Conservation (phyloP, 352 stramenopile genomes). For the Phytophthora gonapodyides region DNA sequence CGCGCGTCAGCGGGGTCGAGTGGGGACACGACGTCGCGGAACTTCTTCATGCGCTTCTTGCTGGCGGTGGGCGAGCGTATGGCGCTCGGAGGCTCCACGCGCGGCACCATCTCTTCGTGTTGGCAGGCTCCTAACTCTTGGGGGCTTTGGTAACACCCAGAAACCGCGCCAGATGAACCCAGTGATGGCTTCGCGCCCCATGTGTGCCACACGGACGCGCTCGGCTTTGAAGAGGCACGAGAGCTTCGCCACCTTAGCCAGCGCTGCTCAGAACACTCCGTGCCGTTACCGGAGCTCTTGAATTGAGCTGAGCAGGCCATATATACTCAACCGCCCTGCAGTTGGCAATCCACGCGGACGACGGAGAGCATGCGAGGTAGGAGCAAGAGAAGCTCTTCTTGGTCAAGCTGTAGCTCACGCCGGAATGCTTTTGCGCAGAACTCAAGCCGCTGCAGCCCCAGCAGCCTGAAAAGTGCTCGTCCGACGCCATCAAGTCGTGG, state of each 20-base stretch:
- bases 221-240: slow-evolving; percentile 12
- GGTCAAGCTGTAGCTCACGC: neutral
- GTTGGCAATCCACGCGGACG: slow-evolving; percentile 18
- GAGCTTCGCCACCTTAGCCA: slow-evolving; percentile 16
- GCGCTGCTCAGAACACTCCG: slow-evolving; percentile 3
- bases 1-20: slow-evolving; percentile 69
- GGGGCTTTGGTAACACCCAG: too few species aligned
- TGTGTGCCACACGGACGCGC: too few species aligned
- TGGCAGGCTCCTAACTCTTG: neutral
- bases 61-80: slow-evolving; percentile 26
- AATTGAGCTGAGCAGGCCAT: neutral
- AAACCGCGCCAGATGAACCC: too few species aligned
- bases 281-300: slow-evolving; percentile 4
- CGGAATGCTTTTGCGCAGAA: slow-evolving; percentile 12
- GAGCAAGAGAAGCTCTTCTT: neutral
- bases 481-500: slow-evolving; percentile 51
- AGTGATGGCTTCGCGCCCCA: too few species aligned
- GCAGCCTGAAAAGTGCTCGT: slow-evolving; percentile 39
- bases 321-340: slow-evolving; percentile 9
- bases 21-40: slow-evolving; percentile 61
- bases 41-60: slow-evolving; percentile 59
- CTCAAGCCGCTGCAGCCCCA: slow-evolving; percentile 29
- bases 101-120: slow-evolving; percentile 18
- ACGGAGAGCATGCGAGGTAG: slow-evolving; percentile 25
- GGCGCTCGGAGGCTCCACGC: slow-evolving; percentile 15